Evolutionary conservation across 768 basidiomycete species (phyloP).

Genomic region (Naganishia randhawae): DNA sequence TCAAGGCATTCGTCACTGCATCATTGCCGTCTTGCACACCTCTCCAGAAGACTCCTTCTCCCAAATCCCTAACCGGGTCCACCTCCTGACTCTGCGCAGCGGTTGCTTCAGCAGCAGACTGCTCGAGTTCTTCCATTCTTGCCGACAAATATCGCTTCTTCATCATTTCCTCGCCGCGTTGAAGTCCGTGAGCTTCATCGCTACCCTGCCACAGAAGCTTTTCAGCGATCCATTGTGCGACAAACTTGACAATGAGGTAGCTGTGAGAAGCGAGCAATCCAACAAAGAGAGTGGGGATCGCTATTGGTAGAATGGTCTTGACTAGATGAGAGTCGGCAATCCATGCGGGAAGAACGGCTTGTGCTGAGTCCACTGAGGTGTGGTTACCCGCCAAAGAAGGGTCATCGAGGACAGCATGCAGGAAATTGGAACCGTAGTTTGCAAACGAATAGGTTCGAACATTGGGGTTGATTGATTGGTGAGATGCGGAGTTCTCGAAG

Average conservation of each 20-base stretch:
- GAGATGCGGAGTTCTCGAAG: conserved; percentile 32
- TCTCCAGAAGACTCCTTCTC: conserved; percentile 40
- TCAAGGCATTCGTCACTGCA: conserved; percentile 41
- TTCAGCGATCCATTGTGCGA: conserved; percentile 68
- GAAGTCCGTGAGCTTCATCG: conserved; percentile 61
- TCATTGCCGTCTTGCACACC: conserved; percentile 47
- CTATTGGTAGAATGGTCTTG: conserved; percentile 36
- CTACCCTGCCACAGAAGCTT: conserved; percentile 73
- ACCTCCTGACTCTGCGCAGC: not conserved
- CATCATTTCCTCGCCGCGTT: conserved; percentile 59
- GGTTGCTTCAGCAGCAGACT: conserved; percentile 11
- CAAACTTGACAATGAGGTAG: conserved; percentile 65
- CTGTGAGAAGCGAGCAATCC: conserved; percentile 81
- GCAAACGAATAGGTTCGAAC: conserved; percentile 37
- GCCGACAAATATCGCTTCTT: conserved; percentile 34
- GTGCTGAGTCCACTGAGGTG: conserved; percentile 27
- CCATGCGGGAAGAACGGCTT: conserved; percentile 21
- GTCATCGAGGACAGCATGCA: conserved; percentile 29
- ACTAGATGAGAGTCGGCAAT: conserved; percentile 23
- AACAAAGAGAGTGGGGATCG: conserved; percentile 65
- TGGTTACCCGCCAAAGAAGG: conserved; percentile 29
- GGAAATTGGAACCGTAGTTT: conserved; percentile 26
- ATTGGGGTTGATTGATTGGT: conserved; percentile 37
- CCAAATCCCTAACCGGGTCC: conserved; percentile 6
- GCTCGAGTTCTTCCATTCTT: conserved; percentile 27